Percentiles rank a stretch among this genome's conserved stretches.
These are phyloP conservation scores for Hypoxylon rickii DNA, from an alignment of 495 filamentous ascomycete species.

Conservation along the genomic window DNA sequence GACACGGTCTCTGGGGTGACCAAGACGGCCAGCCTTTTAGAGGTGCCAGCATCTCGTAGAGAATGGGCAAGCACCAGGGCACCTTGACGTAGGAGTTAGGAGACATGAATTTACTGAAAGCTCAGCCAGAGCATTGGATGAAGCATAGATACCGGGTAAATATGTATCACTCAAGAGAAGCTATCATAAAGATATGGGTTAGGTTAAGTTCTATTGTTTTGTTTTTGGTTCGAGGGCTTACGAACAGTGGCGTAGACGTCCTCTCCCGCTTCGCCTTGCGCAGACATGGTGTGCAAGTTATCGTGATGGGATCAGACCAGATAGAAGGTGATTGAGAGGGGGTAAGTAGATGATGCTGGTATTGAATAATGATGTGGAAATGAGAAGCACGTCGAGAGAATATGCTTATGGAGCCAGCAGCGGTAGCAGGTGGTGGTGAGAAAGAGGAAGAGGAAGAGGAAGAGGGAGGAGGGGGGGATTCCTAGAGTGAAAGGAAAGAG, in stretches of 20 bases:
- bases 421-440: neutral
- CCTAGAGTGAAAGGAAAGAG: constrained; percentile 9
- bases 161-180: constrained; percentile 90
- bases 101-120: constrained; percentile 18
- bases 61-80: constrained; percentile 94
- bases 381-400: constrained; percentile 1
- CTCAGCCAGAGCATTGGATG: constrained; percentile 23
- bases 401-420: neutral
- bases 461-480: constrained; percentile 1
- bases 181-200: constrained; percentile 52
- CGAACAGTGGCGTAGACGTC: constrained; percentile 63
- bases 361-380: no score
- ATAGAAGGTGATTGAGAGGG: constrained; percentile 15
- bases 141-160: constrained; percentile 71
- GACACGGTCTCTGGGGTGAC: constrained; percentile 78
- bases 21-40: constrained; percentile 81
- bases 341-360: constrained; percentile 9
- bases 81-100: constrained; percentile 56
- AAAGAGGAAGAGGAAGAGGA: neutral
- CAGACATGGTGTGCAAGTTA: constrained; percentile 44
- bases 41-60: constrained; percentile 86
- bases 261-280: constrained; percentile 43
- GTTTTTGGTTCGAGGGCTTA: constrained; percentile 12
- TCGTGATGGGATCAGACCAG: constrained; percentile 13
- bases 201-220: constrained; percentile 37